Evolutionary conservation across 2,329 filamentous ascomycete species (phyloP), one percentile per base, ranked within the genome.

Genomic region (Colletotrichum orbiculare): DNA sequence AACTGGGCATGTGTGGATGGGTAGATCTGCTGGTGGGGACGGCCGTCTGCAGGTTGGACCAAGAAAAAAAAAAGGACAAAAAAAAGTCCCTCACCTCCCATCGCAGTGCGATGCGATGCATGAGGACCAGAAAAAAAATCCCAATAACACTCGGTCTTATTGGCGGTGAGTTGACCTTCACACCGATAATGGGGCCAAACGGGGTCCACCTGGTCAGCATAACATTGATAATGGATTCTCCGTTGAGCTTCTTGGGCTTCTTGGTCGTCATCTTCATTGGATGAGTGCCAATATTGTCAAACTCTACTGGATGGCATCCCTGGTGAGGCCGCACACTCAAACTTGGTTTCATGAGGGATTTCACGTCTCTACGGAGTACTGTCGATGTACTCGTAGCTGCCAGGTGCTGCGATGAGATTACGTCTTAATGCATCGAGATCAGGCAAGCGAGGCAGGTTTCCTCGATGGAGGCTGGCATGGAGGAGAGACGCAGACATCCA

Each of bases 281-380:
- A 54, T 17, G 58, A 25, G 25, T 13, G 52, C 56, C 56, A 46
- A 56, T 10, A 57, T 43, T 56, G 52, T 50, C 47, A 56, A 56
- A 62, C 37, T 54, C 17, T 56, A 42, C 53, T 55, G 63, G 33
- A 53, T 50, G 37, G 42, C 48, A 63, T 62, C 46, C 58, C 63
- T 66, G 63, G 47, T 11, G 59, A 65, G 58, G 47, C 63, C 63
- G 63, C 63, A 57, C 45, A 53, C 25, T 63, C 53, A 52, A 66
- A 63, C 63, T 57, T 66, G 58, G 53, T 63, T 66, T 66, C 46
- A 57, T 63, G 63, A 63, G 63, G 63, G 52, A 66, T 66, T 66
- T 66, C 59, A 57, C 48, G 52, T 39, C 48, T 25, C 25, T 25
- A 25, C 25, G 25, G 25, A 25, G 25, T 25, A 4, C 25, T 25